phyloP scores from a whole-genome alignment of 2,329 filamentous ascomycete species.

The Metarhizium rileyi region DNA sequence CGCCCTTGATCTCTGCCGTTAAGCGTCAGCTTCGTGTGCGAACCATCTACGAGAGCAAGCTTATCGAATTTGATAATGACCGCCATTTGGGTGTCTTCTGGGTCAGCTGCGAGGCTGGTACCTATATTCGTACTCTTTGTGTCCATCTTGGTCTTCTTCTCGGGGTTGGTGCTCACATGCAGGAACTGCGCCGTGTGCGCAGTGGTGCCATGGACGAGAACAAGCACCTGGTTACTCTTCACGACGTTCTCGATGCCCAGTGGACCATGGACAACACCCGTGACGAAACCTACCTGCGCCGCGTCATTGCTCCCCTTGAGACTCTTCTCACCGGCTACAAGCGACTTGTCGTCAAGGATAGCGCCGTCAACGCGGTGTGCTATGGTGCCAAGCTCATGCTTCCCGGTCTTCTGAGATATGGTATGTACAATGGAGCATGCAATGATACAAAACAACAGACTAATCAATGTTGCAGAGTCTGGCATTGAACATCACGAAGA shows the following conservation, averaged over 20 bases:
- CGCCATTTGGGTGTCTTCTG: constrained; percentile 96
- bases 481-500: constrained; percentile 93
- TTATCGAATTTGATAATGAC: constrained; percentile 97
- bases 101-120: constrained; percentile 96
- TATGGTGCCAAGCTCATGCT: constrained; percentile 99
- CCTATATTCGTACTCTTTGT: constrained; percentile 96
- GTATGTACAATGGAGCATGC: constrained; percentile 35
- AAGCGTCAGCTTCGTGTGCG: constrained; percentile 98
- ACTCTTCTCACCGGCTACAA: constrained; percentile 89
- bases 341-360: constrained; percentile 88
- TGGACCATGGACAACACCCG: constrained; percentile 93
- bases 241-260: constrained; percentile 81
- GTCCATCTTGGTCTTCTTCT: constrained; percentile 73
- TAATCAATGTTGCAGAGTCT: constrained; percentile 46
- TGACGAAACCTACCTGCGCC: constrained; percentile 86
- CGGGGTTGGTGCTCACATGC: constrained; percentile 93
- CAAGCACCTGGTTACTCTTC: constrained; percentile 81
- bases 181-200: constrained; percentile 89
- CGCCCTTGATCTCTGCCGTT: constrained; percentile 93
- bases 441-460: constrained; percentile 8
- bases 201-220: constrained; percentile 92
- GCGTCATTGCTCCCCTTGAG: constrained; percentile 87
- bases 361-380: constrained; percentile 83
- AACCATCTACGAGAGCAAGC: constrained; percentile 94
- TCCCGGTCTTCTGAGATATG: constrained; percentile 86